Evolutionary conservation across 208 protist genomes (phyloP), one percentile per base, ranked within the genome.

Genomic region (Leishmania lainsoni): DNA sequence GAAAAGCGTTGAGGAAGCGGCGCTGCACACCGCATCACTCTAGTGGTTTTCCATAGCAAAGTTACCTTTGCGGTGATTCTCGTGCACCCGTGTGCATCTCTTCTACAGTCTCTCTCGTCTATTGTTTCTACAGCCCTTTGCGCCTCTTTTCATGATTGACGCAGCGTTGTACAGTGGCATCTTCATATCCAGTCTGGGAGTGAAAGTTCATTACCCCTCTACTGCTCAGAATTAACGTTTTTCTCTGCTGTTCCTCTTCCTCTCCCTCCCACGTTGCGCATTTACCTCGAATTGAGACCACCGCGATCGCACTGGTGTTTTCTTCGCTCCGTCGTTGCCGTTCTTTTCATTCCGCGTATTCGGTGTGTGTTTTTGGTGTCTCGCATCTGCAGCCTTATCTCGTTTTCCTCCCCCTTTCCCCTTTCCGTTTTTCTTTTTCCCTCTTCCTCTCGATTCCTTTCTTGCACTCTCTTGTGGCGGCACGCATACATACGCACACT

Each of bases 151-250:
- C 5, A 16, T 54, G 6, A 8, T 54, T 17, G 69, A 20, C 52
- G 42, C 20, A 8, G 69, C 9, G 69, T 73, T 22, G 69, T 35
- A 45, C 69, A 73, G 45, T 29, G 69, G 69, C 69, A 52, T 73
- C 9, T 10, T n/a, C 6, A n/a, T 20, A 6, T 35, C 45, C 35
- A 32, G 66, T 17, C 3, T 54, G 39, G 69, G 48, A 22, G 22
- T 17, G 22, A 73, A 45, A 52, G 69, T 8, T 32, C 39, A 2
- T 26, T 22, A 5, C 26, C 29, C 22, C 45, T 29, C 45, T 10
- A 32, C 26, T 16, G 45, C 26, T 29, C 26, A 54, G 16, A 51
- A n/a, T 2, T 2, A 22, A 16, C 26, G 3, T 32, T 35, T 45
- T 26, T 73, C 69, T 51, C 69, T 29, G 42, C 69, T 51, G 26